phyloP scores from a whole-genome alignment of 306 rosid genomes.

The Glycine tomentella region DNA sequence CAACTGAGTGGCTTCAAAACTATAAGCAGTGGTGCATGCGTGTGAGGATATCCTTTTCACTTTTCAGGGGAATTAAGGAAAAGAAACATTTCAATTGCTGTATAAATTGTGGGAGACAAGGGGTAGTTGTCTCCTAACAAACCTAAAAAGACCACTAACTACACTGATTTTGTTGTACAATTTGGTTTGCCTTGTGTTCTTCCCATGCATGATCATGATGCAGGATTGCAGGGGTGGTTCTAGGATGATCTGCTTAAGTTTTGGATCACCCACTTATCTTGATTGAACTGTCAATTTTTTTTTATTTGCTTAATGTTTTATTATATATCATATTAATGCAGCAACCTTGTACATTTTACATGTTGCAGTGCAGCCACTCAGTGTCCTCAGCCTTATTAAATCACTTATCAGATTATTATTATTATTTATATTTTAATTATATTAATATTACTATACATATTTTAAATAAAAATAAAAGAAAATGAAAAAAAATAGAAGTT shows the following conservation, averaged over 20 bases:
- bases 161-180: constrained; percentile 27
- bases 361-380: not conserved
- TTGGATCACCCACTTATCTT: not conserved
- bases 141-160: constrained; percentile 8
- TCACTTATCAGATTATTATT: not conserved
- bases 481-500: too few species aligned
- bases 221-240: not conserved
- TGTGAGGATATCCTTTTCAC: constrained; percentile 46
- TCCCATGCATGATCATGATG: constrained; percentile 12
- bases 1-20: constrained; percentile 46
- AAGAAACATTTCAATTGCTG: constrained; percentile 24
- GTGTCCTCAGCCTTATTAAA: not conserved
- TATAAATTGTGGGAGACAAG: constrained; percentile 12
- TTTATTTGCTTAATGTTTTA: not conserved
- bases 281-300: not conserved
- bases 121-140: constrained; percentile 41
- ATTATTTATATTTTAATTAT: too few species aligned
- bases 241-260: not conserved
- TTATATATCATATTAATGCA: not conserved
- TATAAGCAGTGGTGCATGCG: constrained; percentile 43
- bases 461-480: too few species aligned
- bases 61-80: constrained; percentile 43
- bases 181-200: constrained; percentile 22
- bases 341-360: not conserved
- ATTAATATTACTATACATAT: too few species aligned